Evolutionary conservation across 208 protist species (phyloP).

Genomic region (Crithidia bombi): DNA sequence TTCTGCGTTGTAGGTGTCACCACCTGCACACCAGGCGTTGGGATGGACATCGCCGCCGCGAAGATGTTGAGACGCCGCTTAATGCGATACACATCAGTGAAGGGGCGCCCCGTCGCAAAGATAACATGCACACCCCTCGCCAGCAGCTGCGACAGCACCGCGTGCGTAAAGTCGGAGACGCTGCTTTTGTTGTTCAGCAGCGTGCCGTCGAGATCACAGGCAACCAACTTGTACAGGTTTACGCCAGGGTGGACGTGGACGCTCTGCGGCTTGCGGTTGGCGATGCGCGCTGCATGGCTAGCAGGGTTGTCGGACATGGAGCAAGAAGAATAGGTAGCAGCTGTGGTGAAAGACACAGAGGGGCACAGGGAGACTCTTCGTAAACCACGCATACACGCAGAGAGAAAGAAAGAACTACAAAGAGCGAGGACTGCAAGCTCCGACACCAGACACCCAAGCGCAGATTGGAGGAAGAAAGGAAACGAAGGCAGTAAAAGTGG

Average conservation of each 20-base stretch:
- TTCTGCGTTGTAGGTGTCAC: conserved; percentile 30
- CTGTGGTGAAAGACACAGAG: background rate
- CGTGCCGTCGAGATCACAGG: conserved; percentile 79
- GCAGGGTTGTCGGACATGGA: conserved; percentile 1
- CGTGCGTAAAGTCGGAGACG: conserved; percentile 49
- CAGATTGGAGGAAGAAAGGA: too few relatives aligned
- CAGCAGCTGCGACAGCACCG: conserved; percentile 56
- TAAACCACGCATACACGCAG: conserved; percentile 4
- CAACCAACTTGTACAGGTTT: conserved; percentile 47
- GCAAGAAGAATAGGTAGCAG: background rate
- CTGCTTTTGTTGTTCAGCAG: conserved; percentile 48
- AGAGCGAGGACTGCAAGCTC: too few relatives aligned
- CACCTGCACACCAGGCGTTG: conserved; percentile 52
- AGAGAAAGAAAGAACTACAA: background rate
- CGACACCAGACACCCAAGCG: too few relatives aligned
- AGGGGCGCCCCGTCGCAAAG: conserved; percentile 77
- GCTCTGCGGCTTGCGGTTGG: conserved; percentile 21
- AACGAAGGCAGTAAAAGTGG: background rate
- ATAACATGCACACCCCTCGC: conserved; percentile 75
- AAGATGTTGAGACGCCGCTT: conserved; percentile 69
- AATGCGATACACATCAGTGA: conserved; percentile 63
- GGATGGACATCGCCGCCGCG: conserved; percentile 35
- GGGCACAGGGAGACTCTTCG: background rate
- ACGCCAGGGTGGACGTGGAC: conserved; percentile 23
- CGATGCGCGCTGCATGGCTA: conserved; percentile 6